Evolutionary conservation across 2,329 filamentous ascomycete genomes (phyloP), one percentile per base, ranked within the genome.

Genomic region (Rutstroemia sp.): DNA sequence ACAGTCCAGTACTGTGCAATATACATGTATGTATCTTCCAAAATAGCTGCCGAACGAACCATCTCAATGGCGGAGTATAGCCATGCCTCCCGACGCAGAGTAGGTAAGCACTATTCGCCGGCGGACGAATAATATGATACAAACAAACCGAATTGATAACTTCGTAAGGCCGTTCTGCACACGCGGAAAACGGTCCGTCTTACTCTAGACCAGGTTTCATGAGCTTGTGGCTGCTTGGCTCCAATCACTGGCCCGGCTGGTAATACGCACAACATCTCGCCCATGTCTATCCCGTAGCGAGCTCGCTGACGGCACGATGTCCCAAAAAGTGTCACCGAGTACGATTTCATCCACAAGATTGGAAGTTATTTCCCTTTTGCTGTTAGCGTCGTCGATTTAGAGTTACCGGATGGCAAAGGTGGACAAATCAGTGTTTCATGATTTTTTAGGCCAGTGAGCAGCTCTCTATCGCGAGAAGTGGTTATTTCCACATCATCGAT

Each of bases 131-230:
- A 34, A 40, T 23, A 56, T 38, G 16, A 19, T 36, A 19, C 16
- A 36, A 49, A 47, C 44, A 47, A 47, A n/a, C 25, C 46, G 27
- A 27, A 25, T 38, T 21, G 19, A 16, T 42, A 23, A 23, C 2
- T 44, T 44, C 12, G n/a, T 40, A 48, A 44, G 16, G 16, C 27
- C 30, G 14, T 47, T 52, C 48, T 56, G 54, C 54, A 56, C 54
- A 56, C 49, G 54, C 54, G 54, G 54, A 53, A 56, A 56, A 56
- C 54, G 54, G 54, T 56, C 54, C 54, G 54, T 56, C 48, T 53
- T 47, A 52, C 53, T 47, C 21, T 47, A 47, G 44, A 56, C 47
- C 53, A 56, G 42, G 23, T 23, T 21, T 19, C 21, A 16, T 14
- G 17, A 12, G 51, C 25, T 34, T 4, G 16, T 48, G 36, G 25